phyloP scores from a whole-genome alignment of 1,284 basidiomycete genomes.

The Tetrapyrgos nigripes region DNA sequence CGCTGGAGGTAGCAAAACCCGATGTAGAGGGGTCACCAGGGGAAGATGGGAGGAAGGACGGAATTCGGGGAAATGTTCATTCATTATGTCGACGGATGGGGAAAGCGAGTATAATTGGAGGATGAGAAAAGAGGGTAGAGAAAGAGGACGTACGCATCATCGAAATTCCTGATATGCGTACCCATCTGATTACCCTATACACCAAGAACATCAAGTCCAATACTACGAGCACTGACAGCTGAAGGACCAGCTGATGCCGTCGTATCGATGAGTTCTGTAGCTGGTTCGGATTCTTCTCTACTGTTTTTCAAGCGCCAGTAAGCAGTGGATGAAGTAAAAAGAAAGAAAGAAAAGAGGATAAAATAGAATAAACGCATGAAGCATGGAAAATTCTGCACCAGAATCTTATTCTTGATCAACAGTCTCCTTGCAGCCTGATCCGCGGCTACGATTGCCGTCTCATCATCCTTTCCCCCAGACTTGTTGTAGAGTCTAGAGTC shows the following conservation, averaged over 20 bases:
- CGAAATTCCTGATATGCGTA: constrained; percentile 87
- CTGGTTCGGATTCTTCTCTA: constrained; percentile 94
- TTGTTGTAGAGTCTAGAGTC: no score
- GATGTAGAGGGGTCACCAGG: no score
- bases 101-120: neutral
- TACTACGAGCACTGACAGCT: constrained; percentile 47
- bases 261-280: constrained; percentile 82
- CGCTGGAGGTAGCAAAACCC: no score
- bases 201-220: constrained; percentile 58
- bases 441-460: no score
- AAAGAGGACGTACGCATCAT: constrained; percentile 78
- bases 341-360: no score
- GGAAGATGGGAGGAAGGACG: no score
- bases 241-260: constrained; percentile 48
- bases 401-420: no score
- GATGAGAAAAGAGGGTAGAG: constrained; percentile 3
- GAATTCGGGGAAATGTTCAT: constrained; percentile 87
- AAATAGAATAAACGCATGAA: no score
- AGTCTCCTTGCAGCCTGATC: no score
- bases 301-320: neutral
- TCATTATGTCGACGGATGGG: constrained; percentile 88
- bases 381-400: no score
- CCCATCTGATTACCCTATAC: constrained; percentile 71
- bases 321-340: no score
- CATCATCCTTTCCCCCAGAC: no score